phyloP scores from a whole-genome alignment of 2,329 filamentous ascomycete species.

The Colletotrichum australisinense region DNA sequence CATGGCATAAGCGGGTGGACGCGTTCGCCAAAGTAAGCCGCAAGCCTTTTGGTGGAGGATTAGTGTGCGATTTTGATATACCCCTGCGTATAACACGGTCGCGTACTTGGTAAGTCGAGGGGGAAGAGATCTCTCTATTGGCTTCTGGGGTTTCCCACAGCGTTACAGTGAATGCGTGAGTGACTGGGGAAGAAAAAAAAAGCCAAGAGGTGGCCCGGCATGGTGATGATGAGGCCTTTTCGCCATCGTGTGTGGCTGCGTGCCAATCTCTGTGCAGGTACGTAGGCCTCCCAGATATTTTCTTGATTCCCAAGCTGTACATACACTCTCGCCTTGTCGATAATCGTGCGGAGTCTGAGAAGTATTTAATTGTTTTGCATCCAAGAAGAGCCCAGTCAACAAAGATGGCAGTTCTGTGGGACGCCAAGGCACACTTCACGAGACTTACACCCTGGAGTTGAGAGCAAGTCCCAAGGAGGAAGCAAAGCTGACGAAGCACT shows the following conservation, averaged over 20 bases:
- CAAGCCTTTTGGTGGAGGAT: too few species aligned
- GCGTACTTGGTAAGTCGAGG: neutral
- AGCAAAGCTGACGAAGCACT: slow-evolving; percentile 10
- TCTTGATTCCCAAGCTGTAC: neutral
- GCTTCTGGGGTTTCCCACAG: neutral
- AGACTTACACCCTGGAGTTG: neutral
- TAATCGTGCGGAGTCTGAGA: neutral
- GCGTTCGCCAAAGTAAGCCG: too few species aligned
- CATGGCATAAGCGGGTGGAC: too few species aligned
- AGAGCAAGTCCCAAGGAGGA: neutral
- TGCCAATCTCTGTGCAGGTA: neutral
- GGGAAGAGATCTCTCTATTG: neutral
- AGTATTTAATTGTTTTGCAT: too few species aligned
- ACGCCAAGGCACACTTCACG: slow-evolving; percentile 15
- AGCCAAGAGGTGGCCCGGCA: neutral
- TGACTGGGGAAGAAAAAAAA: neutral
- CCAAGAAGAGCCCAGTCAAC: too few species aligned
- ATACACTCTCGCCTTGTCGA: neutral
- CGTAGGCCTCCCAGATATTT: too few species aligned
- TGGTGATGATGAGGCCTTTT: slow-evolving; percentile 18
- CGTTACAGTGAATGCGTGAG: neutral
- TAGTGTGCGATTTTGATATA: neutral
- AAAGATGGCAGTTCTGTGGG: neutral
- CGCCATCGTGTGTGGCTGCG: neutral
- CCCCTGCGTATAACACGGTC: neutral